A percentile compares a stretch with the other conserved stretches of the same genome.
Evolutionary conservation across 2,329 filamentous ascomycete genomes (phyloP).

Genomic region (Alternaria rosae): DNA sequence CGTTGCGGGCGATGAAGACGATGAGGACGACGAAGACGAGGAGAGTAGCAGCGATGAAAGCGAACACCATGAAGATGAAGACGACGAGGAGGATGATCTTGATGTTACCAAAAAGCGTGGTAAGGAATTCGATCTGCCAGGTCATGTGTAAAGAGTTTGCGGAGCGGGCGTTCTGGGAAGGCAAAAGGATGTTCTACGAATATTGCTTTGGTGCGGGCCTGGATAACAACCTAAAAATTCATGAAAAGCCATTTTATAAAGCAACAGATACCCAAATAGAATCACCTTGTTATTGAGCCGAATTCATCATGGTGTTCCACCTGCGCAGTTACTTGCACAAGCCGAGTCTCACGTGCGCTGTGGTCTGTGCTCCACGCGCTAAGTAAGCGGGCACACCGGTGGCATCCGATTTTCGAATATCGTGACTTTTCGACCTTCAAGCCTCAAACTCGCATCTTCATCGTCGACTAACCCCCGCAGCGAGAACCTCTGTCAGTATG

Average conservation of each 20-base stretch:
- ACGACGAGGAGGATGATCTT: conserved; percentile 38
- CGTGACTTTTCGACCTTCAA: conserved; percentile 25
- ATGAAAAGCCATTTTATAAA: conserved; percentile 1
- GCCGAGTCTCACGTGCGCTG: conserved; percentile 8
- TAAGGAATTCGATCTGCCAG: conserved; percentile 46
- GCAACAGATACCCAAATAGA: conserved; percentile 7
- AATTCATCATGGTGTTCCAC: neutral
- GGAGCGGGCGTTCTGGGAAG: conserved; percentile 20
- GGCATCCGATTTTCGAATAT: conserved; percentile 25
- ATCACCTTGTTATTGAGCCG: neutral
- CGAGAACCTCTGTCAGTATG: conserved; percentile 36
- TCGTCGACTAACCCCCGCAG: conserved; percentile 38
- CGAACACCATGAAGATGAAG: conserved; percentile 43
- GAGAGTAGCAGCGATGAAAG: conserved; percentile 47
- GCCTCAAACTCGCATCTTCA: conserved; percentile 28
- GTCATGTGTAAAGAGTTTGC: conserved; percentile 39
- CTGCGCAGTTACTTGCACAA: neutral
- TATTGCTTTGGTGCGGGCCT: neutral
- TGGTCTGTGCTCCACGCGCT: conserved; percentile 16
- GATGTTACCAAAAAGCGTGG: conserved; percentile 28
- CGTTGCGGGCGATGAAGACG: conserved; percentile 35
- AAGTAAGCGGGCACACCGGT: conserved; percentile 27
- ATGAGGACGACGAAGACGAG: conserved; percentile 42
- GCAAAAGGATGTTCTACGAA: conserved; percentile 1
- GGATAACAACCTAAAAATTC: neutral